These are phyloP conservation scores for Marasmius tenuissimus DNA, from an alignment of 1,284 basidiomycete genomes.

Conservation along the genomic window DNA sequence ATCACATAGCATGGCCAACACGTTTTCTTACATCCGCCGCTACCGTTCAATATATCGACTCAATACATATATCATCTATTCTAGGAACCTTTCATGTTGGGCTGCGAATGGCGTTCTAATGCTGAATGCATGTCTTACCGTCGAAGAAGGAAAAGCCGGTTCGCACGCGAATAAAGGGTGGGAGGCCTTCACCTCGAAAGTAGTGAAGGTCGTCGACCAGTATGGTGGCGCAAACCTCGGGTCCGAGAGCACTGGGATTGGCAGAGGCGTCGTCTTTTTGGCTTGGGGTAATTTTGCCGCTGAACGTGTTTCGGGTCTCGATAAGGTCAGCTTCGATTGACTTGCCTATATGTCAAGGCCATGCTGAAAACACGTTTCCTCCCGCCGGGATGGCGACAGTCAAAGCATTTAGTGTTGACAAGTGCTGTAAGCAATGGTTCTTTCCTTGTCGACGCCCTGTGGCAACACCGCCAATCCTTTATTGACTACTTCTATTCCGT, in stretches of 20 bases:
- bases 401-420: conserved; percentile 80
- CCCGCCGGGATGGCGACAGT: conserved; percentile 44
- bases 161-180: conserved; percentile 88
- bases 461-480: conserved; percentile 13
- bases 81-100: conserved; percentile 81
- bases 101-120: conserved; percentile 89
- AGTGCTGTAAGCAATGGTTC: conserved; percentile 61
- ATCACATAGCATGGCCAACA: background rate
- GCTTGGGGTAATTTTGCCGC: conserved; percentile 90
- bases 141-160: conserved; percentile 71
- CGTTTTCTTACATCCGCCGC: background rate
- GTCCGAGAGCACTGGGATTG: conserved; percentile 47
- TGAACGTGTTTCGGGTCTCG: conserved; percentile 81
- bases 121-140: conserved; percentile 90
- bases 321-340: conserved; percentile 54
- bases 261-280: conserved; percentile 81
- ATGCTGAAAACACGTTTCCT: background rate
- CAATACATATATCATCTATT: conserved; percentile 13
- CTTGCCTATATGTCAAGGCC: conserved; percentile 5
- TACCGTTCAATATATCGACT: background rate
- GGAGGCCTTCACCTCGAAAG: conserved; percentile 83
- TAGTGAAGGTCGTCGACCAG: conserved; percentile 66
- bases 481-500: conserved; percentile 8
- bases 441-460: conserved; percentile 5
- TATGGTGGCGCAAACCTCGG: conserved; percentile 77